Evolutionary conservation across 306 rosid genomes (phyloP).

Genomic region (Trifolium repens): DNA sequence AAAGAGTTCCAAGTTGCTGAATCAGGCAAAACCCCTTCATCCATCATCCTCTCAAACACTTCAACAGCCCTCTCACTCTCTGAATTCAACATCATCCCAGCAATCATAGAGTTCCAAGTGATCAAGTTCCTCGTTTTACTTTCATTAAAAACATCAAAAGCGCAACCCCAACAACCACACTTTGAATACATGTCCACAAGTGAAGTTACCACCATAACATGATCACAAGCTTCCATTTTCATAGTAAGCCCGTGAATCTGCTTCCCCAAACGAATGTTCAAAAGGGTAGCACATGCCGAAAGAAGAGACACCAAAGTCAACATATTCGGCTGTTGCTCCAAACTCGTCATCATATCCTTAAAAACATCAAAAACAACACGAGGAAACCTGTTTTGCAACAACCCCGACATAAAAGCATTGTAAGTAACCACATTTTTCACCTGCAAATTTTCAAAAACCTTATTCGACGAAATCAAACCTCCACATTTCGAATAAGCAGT

Average conservation of each 20-base stretch:
- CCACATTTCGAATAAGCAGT: conserved; percentile 57
- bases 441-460: conserved; percentile 56
- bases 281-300: conserved; percentile 61
- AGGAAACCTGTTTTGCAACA: conserved; percentile 55
- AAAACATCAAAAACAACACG: conserved; percentile 56
- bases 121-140: conserved; percentile 55
- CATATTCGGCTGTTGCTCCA: conserved; percentile 43
- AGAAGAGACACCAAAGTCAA: conserved; percentile 65
- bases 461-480: conserved; percentile 48
- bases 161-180: conserved; percentile 65
- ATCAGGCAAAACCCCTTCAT: conserved; percentile 65
- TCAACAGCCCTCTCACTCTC: conserved; percentile 56
- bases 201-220: conserved; percentile 60
- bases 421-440: conserved; percentile 65
- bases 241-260: conserved; percentile 68
- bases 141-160: conserved; percentile 48
- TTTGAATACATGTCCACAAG: conserved; percentile 75
- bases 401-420: conserved; percentile 70
- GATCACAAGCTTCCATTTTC: conserved; percentile 45
- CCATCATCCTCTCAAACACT: conserved; percentile 52
- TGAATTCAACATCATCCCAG: conserved; percentile 69
- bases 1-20: conserved; percentile 78
- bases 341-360: conserved; percentile 53
- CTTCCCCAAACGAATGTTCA: conserved; percentile 52
- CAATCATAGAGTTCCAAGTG: conserved; percentile 75